Base-by-base conservation (phyloP, 2,329 filamentous ascomycete species). In the Cladosporium sp. region DNA sequence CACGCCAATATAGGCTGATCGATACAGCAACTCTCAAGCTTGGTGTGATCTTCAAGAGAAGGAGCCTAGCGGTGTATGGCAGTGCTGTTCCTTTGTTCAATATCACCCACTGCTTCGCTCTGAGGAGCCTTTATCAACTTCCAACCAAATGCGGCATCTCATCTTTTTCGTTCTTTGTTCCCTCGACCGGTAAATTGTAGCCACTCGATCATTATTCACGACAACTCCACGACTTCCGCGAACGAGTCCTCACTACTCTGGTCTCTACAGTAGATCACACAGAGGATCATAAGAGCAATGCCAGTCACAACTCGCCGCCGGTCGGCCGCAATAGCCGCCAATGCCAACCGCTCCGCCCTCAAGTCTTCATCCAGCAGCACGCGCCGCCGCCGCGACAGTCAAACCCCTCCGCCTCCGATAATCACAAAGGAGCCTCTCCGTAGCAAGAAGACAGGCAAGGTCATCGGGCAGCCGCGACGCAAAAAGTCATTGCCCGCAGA, bases 281-380 rank as follows among this genome's bases (percentile, higher is more conserved):
- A n/a, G 8, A 21, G 12, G 3, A 46, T n/a, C 3, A 23, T 35
- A 8, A 8, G 29, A 55, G 28, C 28, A n/a, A 55, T 55, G 52
- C 52, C 52, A 33, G 60, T 62, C 5, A 62, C 60, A 28, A 62
- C 60, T 1, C 60, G 60, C 31, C 60, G 60, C 21, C 60, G 60
- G 29, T 31, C 60, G 21, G 60, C 60, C 28, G 49, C 49, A 16
- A 21, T 62, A 26, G 60, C 60, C n/a, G 29, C 49, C 21, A 52
- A 33, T 49, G 60, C 26, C n/a, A 46, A 46, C 14, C 49, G 44
- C 21, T 62, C 60, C 10, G 31, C 49, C 5, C 46, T 62, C 12
- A 62, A 62, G n/a, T 37, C 46, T 18, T 23, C 46, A 14, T 23
- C 46, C 2, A 31, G 12, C 23, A 53, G 10, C 33, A 28, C 29